Conservation (phyloP, 352 stramenopile species). For the Globisporangium cederbergense region DNA sequence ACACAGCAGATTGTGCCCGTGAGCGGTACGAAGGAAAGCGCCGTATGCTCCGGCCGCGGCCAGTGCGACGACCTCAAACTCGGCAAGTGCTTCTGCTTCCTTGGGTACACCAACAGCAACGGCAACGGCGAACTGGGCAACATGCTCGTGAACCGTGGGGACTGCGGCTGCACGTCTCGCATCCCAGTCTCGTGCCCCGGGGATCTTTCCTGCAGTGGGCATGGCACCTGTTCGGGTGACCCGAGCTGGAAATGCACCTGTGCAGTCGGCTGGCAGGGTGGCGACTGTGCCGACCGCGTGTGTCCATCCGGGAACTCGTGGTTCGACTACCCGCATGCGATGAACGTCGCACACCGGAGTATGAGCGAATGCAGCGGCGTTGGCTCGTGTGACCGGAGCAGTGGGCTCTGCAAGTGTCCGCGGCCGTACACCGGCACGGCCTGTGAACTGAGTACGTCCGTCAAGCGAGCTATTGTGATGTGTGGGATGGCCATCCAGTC, state of each 20-base stretch:
- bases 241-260: constrained; percentile 65
- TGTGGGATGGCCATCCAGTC: not conserved
- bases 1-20: constrained; percentile 35
- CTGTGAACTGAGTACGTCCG: constrained; percentile 59
- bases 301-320: constrained; percentile 53
- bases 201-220: constrained; percentile 69
- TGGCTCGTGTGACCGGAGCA: constrained; percentile 69
- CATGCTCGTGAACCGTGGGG: constrained; percentile 49
- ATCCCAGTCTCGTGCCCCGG: constrained; percentile 64
- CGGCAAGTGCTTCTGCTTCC: constrained; percentile 57
- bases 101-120: constrained; percentile 66
- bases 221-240: constrained; percentile 63
- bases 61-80: constrained; percentile 54
- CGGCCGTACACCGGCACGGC: constrained; percentile 58
- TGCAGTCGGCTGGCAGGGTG: constrained; percentile 61
- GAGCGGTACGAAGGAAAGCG: constrained; percentile 64
- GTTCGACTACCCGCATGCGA: constrained; percentile 57
- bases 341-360: constrained; percentile 52
- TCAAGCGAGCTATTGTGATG: not conserved
- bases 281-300: constrained; percentile 73
- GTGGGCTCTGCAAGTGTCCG: constrained; percentile 66
- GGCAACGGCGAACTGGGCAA: constrained; percentile 47
- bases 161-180: constrained; percentile 53
- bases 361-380: constrained; percentile 59
- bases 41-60: constrained; percentile 63